Percentiles rank a stretch among this genome's conserved stretches.
Conservation (phyloP, 2,329 filamentous ascomycete species). For the Aspergillus sp. region DNA sequence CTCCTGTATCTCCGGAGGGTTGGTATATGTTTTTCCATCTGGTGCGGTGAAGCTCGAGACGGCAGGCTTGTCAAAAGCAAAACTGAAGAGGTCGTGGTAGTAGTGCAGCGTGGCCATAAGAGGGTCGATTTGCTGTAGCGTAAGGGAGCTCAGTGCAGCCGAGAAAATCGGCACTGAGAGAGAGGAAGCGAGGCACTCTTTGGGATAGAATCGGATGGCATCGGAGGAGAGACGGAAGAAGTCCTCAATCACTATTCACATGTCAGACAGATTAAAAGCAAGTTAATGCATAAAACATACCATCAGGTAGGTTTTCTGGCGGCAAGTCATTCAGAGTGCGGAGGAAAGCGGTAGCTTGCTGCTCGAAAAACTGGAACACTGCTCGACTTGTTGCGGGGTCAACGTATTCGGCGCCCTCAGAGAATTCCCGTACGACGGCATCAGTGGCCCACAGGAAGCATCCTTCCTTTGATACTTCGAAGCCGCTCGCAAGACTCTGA, state of each 20-base stretch:
- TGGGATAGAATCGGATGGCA: slow-evolving; percentile 87
- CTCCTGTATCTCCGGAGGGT: slow-evolving; percentile 68
- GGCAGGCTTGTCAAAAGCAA: slow-evolving; percentile 71
- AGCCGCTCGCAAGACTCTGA: slow-evolving; percentile 82
- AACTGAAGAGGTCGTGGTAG: slow-evolving; percentile 84
- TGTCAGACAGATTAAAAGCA: slow-evolving; percentile 1
- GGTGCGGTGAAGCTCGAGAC: slow-evolving; percentile 59
- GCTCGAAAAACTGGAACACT: slow-evolving; percentile 93
- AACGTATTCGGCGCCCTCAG: slow-evolving; percentile 82
- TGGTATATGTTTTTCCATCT: slow-evolving; percentile 59
- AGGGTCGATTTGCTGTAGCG: slow-evolving; percentile 87
- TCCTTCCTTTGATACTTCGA: slow-evolving; percentile 81
- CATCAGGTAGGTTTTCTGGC: slow-evolving; percentile 71
- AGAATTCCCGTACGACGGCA: slow-evolving; percentile 92
- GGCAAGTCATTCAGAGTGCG: slow-evolving; percentile 84
- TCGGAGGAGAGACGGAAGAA: slow-evolving; percentile 94
- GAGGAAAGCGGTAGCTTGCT: slow-evolving; percentile 86
- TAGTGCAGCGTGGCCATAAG: slow-evolving; percentile 91
- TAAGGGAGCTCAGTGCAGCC: slow-evolving; percentile 81
- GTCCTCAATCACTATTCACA: slow-evolving; percentile 74
- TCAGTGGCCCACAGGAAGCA: slow-evolving; percentile 99
- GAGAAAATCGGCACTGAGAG: slow-evolving; percentile 82
- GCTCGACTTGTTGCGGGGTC: slow-evolving; percentile 77
- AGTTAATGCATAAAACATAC: slow-evolving; percentile 35
- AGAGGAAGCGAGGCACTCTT: slow-evolving; percentile 74